Base-by-base conservation (phyloP, 176 grass and related monocot genomes). In the Tillandsia leiboldiana region DNA sequence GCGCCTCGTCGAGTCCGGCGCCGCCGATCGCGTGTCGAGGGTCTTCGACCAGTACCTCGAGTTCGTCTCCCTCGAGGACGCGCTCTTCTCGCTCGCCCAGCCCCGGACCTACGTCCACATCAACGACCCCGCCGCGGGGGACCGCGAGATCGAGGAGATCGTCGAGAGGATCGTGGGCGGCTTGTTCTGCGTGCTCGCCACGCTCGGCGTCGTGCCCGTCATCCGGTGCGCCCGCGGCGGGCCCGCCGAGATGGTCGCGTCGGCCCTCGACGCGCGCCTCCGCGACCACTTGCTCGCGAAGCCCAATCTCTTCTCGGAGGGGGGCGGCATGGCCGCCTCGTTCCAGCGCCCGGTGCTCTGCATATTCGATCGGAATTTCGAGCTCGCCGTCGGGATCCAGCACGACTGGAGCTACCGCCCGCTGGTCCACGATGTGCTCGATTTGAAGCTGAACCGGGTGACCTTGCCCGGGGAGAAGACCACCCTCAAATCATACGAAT, bases 361-460 rank as follows among this genome's bases (percentile, higher is more conserved):
- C 69, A 75, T 95, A 54, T 95, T 95, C 2, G 90, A 95, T 71
- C 76, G 90, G 58, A 95, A 95, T 73, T 95, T 95, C 13, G 90
- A 95, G 72, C 51, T 95, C 7, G 85, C 87, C 0, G 87, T 90
- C 13, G 90, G 80, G 48, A 86, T 95, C 61, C 90, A 95, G 48
- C 92, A 96, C 49, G 92, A 96, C 59, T 91, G 92, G 92, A 96
- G 78, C 76, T 96, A 96, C 81, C 78, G 92, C 1, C 92, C 92
- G 0, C 70, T 96, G 52, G 86, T 96, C 48, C 92, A 96, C 12
- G 92, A 92, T 13, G 79, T 96, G 69, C 73, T 96, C 0, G 81
- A 83, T 15, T 78, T 96, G 73, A 96, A 91, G 80, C 79, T 85
- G 48, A 96, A 96, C 59, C 68, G 73, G 42, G 78, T 85, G 28